Evolutionary conservation across 192 early-diverging fungal genomes (phyloP), one percentile per base, ranked within the genome.

Genomic region (Rhizoclosmatium globosum): DNA sequence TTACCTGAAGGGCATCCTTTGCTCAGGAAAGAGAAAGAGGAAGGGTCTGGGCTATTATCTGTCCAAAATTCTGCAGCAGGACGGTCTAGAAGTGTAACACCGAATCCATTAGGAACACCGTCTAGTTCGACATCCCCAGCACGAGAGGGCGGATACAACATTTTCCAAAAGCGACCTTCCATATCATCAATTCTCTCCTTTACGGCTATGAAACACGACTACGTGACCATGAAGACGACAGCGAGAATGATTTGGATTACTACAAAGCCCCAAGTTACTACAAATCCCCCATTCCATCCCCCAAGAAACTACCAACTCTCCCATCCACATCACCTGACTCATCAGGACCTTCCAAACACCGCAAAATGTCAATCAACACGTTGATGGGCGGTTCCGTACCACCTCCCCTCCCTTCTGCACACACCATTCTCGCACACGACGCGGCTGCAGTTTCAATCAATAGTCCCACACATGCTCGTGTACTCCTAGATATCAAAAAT

Each of bases 101-200:
- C 31, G 31, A 31, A 31, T 31, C 31, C 31, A 31, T 31, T 31
- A 31, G 31, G 31, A 31, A 31, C 31, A 31, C 31, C 31, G 31
- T 23, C n/a, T 17, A 66, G 41, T 19, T 17, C 64, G 2, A 42
- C 41, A 23, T 66, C 64, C 39, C 64, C 64, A 39, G 19, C 64
- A 66, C 19, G 38, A 38, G 64, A 38, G 21, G 41, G 41, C 0
- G n/a, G 15, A 38, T 53, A 7, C 50, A 53, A 48, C 72, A 74
- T 62, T 44, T 74, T 74, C 46, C 72, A 74, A 44, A 64, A 74
- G 58, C 72, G 72, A 3, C 72, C 72, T n/a, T 74, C 72, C 44
- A 74, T 74, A n/a, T 62, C 58, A 13, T 48, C 45, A n/a, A 64
- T 74, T 44, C 72, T 74, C 19, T 46, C 58, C 15, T 74, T 64